Conservation (phyloP, 495 filamentous ascomycete genomes). For the Penicillium soppii region DNA sequence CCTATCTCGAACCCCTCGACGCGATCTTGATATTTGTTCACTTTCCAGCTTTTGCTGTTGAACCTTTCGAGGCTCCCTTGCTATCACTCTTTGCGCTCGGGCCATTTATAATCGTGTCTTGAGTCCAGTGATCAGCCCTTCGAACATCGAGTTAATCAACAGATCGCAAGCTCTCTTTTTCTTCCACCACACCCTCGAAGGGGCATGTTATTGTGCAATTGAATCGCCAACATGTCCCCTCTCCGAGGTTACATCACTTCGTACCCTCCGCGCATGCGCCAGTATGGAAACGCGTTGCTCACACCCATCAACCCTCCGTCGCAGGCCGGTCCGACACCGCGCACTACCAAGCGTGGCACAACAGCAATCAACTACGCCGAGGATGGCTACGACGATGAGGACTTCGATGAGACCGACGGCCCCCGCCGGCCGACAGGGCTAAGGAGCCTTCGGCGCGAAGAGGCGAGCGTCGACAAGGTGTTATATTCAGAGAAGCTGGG, state of each 20-base stretch:
- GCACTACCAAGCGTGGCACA: constrained; percentile 95
- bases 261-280: constrained; percentile 87
- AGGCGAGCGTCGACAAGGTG: constrained; percentile 56
- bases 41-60: not conserved
- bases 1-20: constrained; percentile 2
- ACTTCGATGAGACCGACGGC: constrained; percentile 84
- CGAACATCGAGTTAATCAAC: constrained; percentile 9
- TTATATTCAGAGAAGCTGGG: constrained; percentile 72
- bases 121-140: constrained; percentile 15
- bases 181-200: constrained; percentile 20
- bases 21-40: not conserved
- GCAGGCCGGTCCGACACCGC: constrained; percentile 64
- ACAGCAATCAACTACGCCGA: constrained; percentile 97
- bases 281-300: constrained; percentile 89
- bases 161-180: constrained; percentile 18
- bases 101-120: not conserved
- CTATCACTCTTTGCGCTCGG: not conserved
- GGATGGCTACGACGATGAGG: constrained; percentile 90
- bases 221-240: constrained; percentile 53
- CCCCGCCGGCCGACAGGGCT: constrained; percentile 79
- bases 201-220: constrained; percentile 42
- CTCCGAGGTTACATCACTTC: constrained; percentile 88
- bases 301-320: constrained; percentile 77
- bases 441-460: constrained; percentile 78
- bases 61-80: not conserved